phyloP scores from a whole-genome alignment of 192 early-diverging fungal genomes.

The Coemansia sp. region DNA sequence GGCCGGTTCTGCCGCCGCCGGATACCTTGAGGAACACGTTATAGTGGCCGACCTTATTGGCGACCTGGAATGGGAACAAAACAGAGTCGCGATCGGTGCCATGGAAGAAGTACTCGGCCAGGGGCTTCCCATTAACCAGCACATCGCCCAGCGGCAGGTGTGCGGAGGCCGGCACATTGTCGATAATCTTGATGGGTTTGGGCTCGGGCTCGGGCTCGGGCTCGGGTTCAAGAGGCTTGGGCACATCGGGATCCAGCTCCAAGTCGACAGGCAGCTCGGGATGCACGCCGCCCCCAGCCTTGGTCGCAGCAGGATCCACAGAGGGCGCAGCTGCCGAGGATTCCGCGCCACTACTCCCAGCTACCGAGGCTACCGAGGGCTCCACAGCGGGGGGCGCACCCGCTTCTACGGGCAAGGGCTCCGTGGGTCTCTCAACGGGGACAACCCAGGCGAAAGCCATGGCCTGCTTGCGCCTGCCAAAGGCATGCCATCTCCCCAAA shows the following conservation, averaged over 20 bases:
- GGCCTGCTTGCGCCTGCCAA: slow-evolving; percentile 80
- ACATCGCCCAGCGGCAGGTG: slow-evolving; percentile 53
- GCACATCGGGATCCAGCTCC: neutral
- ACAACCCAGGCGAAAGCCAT: slow-evolving; percentile 74
- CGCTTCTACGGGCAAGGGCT: too few species aligned
- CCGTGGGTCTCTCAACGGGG: slow-evolving; percentile 11
- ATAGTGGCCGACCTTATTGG: slow-evolving; percentile 66
- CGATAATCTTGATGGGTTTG: neutral
- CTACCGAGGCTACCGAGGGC: too few species aligned
- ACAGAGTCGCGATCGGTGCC: slow-evolving; percentile 65
- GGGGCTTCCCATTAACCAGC: slow-evolving; percentile 74
- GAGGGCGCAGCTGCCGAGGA: too few species aligned
- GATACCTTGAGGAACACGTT: slow-evolving; percentile 81
- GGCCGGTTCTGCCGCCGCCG: slow-evolving; percentile 82
- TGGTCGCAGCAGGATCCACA: too few species aligned
- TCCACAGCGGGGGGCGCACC: too few species aligned
- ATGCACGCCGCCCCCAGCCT: too few species aligned
- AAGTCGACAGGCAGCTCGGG: neutral
- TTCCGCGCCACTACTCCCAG: too few species aligned
- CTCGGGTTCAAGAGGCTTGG: neutral
- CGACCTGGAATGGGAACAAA: slow-evolving; percentile 70
- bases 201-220: neutral
- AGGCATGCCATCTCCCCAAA: slow-evolving; percentile 69
- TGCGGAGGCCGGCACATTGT: slow-evolving; percentile 5
- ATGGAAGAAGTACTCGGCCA: slow-evolving; percentile 74